Evolutionary conservation across 192 early-diverging fungal species (phyloP), one percentile per base, ranked within the genome.

Genomic region (Linnemannia exigua): DNA sequence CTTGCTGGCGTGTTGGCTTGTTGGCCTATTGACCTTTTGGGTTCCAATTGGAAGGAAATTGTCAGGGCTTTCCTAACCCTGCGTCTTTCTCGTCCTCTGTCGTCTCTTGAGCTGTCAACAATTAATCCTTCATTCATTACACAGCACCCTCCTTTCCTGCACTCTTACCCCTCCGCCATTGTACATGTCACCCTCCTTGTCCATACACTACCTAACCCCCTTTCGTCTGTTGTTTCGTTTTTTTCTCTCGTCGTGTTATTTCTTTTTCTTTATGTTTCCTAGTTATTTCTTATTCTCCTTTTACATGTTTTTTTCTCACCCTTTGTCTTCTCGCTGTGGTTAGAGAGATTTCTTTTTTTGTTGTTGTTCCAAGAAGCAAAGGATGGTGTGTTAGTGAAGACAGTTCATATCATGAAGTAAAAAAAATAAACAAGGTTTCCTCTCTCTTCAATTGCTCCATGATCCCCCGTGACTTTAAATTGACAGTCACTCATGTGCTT

Each of bases 101-200:
- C 41, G 3, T 44, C 9, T 44, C 7, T 50, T 63, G 25, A 31
- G 58, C 12, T 28, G 25, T 63, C 28, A 25, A 63, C 58, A 3
- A 15, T 12, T 14, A 58, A n/a, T 5, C 54, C 54, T 14, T 3
- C 58, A 3, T 0, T 3, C 28, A 63, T 2, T 11, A 63, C 14
- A 63, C 58, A 63, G 14, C 58, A 31, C 28, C 58, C 28, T 50
- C 9, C 48, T 63, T 2, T 6, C 41, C 9, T 44, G 41, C 41
- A 44, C n/a, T 25, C 54, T 20, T 28, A 28, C 25, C 9, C 25
- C n/a, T n/a, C 28, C 58, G 58, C 58, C 58, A 63, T 63, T 63
- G 58, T 63, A 63, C 58, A 63, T 63, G 58, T 31, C 58, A 63
- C 58, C 58, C 58, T 63, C 58, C 58, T 31, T 31, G 58, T 63